Conservation (phyloP, 768 basidiomycete genomes). For the Candolleomyces aberdarensis region DNA sequence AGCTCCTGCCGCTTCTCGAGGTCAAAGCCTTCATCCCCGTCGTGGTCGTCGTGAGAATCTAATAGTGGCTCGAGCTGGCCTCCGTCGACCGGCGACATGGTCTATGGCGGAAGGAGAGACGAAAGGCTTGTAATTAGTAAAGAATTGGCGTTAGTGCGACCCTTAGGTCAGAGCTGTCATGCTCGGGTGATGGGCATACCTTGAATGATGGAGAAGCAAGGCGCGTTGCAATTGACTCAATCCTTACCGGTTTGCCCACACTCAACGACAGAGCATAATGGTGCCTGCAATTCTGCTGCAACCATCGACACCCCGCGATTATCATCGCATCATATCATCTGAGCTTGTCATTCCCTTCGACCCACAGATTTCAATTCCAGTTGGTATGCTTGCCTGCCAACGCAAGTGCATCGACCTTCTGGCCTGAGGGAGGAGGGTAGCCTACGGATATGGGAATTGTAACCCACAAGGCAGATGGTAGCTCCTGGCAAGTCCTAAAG, state of each 20-base stretch:
- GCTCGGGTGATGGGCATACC: no score
- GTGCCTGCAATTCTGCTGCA: constrained; percentile 43
- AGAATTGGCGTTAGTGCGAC: no score
- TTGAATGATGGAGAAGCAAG: no score
- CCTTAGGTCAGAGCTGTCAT: no score
- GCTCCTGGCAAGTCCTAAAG: constrained; percentile 56
- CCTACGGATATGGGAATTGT: constrained; percentile 70
- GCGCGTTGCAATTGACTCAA: not conserved
- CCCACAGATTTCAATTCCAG: constrained; percentile 52
- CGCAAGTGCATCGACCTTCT: constrained; percentile 43
- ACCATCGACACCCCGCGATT: constrained; percentile 47
- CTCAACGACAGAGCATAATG: constrained; percentile 25
- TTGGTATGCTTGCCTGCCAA: constrained; percentile 79
- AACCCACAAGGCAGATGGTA: constrained; percentile 41
- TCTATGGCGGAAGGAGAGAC: no score
- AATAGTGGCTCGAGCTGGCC: not conserved
- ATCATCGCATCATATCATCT: constrained; percentile 63
- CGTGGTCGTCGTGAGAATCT: not conserved
- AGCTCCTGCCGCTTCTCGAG: constrained; percentile 18
- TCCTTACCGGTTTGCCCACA: not conserved
- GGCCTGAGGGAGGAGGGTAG: constrained; percentile 84
- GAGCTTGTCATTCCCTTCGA: constrained; percentile 53
- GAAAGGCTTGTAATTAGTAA: no score
- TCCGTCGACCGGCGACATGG: not conserved
- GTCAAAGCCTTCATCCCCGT: no score